Base-by-base conservation (phyloP, 306 rosid species). In the Luffa aegyptiaca region DNA sequence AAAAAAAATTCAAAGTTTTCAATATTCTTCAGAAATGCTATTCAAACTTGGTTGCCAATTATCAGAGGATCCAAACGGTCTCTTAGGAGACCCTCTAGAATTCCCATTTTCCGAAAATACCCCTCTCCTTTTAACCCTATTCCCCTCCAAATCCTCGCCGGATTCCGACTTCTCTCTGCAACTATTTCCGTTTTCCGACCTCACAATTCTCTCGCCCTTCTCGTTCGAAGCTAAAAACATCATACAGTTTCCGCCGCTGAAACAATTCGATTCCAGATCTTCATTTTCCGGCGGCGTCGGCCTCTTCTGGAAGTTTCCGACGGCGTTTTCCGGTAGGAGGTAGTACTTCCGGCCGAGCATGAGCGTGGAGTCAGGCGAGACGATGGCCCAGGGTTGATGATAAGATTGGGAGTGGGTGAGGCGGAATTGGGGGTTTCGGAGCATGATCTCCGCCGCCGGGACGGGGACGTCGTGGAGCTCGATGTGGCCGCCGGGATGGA, bases 321-420 rank as follows among this genome's bases (percentile, higher is more conserved):
- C 71, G 3, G 86, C 86, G 83, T 82, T 86, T 12, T 65, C 56
- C 6, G 97, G 95, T 14, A 93, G 91, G 10, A 90, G 86, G 56
- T 91, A 88, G 89, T 73, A 93, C 79, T 90, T 93, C 59, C 89
- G 80, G 58, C 92, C 93, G 42, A 83, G 86, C 87, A 73, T 59
- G 58, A 93, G 88, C 82, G 75, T 77, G n/a, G 90, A 83, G 42
- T 93, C 91, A 18, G 95, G 92, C 35, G 70, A 85, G 76, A 91
- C 90, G 63, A 90, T 75, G n/a, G 89, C 93, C 97, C 91, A 88
- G 46, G 97, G 95, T 72, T 88, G 87, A 84, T 85, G 86, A 31
- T 82, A 88, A 90, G 90, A 88, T 9, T 84, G 70, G 0, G 97
- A 96, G 81, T 87, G 76, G 0, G 92, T 83, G 1, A 93, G 84